Conservation (phyloP, 164 flowering plant genomes). For the Vitis amurensis region DNA sequence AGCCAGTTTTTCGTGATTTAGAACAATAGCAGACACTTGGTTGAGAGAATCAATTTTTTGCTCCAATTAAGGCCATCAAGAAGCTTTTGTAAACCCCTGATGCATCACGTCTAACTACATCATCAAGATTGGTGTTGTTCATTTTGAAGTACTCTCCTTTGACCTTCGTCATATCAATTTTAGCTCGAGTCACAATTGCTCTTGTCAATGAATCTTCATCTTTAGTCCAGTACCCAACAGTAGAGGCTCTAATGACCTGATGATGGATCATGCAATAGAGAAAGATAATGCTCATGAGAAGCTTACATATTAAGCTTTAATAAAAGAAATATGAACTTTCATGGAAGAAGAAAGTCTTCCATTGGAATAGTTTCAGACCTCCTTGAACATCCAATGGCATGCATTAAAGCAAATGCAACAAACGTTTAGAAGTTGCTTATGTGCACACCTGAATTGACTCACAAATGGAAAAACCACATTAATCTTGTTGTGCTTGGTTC, state of each 20-base stretch:
- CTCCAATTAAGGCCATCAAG: slow-evolving; percentile 76
- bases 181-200: slow-evolving; percentile 72
- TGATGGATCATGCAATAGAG: slow-evolving; percentile 2
- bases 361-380: no score
- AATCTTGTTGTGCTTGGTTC: no score
- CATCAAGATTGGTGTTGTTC: slow-evolving; percentile 51
- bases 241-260: slow-evolving; percentile 56
- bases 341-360: no score
- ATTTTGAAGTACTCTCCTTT: slow-evolving; percentile 43
- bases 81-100: slow-evolving; percentile 72
- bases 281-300: no score
- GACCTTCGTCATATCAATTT: slow-evolving; percentile 61
- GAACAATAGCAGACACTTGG: no score
- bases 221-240: slow-evolving; percentile 55
- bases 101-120: slow-evolving; percentile 66
- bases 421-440: no score
- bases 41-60: slow-evolving; percentile 21
- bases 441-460: no score
- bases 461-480: no score
- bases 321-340: not conserved
- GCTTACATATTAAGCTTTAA: no score
- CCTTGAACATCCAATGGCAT: no score
- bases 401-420: no score
- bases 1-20: no score
- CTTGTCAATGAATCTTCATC: slow-evolving; percentile 73